Evolutionary conservation across 2,329 filamentous ascomycete genomes (phyloP), one percentile per base, ranked within the genome.

Genomic region (Rutstroemia sp.): DNA sequence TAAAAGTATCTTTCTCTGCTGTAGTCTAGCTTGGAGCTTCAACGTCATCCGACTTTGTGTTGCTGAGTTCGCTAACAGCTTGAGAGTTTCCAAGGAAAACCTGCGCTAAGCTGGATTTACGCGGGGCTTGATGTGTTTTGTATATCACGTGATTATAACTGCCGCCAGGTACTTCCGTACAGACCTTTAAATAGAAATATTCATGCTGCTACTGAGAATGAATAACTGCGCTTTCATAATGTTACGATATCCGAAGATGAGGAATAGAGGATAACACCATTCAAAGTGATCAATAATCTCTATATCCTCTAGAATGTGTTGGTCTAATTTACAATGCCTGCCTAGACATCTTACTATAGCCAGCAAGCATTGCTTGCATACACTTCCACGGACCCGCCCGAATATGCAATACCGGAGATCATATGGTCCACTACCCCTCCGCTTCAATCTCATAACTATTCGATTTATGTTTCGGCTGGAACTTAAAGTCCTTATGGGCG

Each of bases 391-490:
- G 17, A 42, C 39, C 6, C 39, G 16, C 16, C 16, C 4, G n/a
- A 19, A 42, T n/a, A 42, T 42, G 39, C 39, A n/a, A 42, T 42
- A 42, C 6, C 14, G 16, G 17, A 42, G 17, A 42, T 19, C 17
- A n/a, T 42, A 42, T n/a, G n/a, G 16, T 5, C 39, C 39, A 42
- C 38, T 56, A 87, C 49, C 87, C 86, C 68, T 89, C 85, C 1
- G 84, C 87, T 71, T 91, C 89, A 49, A 88, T 84, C 65, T 92
- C 88, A 69, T 96, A 96, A 53, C 86, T 82, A 69, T 95, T 95
- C 48, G 89, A 94, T 77, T 96, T 97, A 77, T 99, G 94, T 78
- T 99, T 99, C 3, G 94, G 94, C 74, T 92, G 84, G 74, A 97
- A 99, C 63, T 87, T 86, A 79, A 97, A 99, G 65, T 89, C 87